Evolutionary conservation across 2,329 filamentous ascomycete genomes (phyloP).

Genomic region (Tetracladium maxilliforme): DNA sequence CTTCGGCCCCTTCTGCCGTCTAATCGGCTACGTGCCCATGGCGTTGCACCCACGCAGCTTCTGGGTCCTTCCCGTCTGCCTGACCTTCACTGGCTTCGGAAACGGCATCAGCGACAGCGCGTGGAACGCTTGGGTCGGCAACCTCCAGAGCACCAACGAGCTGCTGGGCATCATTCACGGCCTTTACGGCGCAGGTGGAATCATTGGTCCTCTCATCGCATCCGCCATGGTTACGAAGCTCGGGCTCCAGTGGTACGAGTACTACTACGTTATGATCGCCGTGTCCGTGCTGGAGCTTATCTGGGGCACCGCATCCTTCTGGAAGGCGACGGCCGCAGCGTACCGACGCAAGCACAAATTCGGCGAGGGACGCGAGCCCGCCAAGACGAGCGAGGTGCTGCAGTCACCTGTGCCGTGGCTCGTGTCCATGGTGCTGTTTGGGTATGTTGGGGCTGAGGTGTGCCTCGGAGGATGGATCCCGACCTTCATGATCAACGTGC

Average conservation of each 20-base stretch:
- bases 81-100: conserved; percentile 54
- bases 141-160: conserved; percentile 56
- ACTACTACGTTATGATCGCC: not conserved
- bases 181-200: conserved; percentile 54
- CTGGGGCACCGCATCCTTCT: not conserved
- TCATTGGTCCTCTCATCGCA: conserved; percentile 51
- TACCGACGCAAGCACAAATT: conserved; percentile 1
- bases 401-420: conserved; percentile 47
- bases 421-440: conserved; percentile 52
- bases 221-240: conserved; percentile 54
- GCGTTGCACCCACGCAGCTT: conserved; percentile 57
- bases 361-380: conserved; percentile 6
- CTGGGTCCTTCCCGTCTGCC: conserved; percentile 47
- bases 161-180: conserved; percentile 58
- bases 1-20: conserved; percentile 44
- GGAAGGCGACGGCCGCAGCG: not conserved
- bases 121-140: conserved; percentile 49
- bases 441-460: conserved; percentile 65
- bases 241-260: not conserved
- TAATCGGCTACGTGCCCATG: conserved; percentile 50
- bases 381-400: conserved; percentile 28
- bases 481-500: conserved; percentile 72
- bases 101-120: too few relatives aligned
- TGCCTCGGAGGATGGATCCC: conserved; percentile 70
- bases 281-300: not conserved